These are phyloP conservation scores for Hamamelis virginiana DNA, from an alignment of 164 flowering plant genomes.

Conservation along the genomic window DNA sequence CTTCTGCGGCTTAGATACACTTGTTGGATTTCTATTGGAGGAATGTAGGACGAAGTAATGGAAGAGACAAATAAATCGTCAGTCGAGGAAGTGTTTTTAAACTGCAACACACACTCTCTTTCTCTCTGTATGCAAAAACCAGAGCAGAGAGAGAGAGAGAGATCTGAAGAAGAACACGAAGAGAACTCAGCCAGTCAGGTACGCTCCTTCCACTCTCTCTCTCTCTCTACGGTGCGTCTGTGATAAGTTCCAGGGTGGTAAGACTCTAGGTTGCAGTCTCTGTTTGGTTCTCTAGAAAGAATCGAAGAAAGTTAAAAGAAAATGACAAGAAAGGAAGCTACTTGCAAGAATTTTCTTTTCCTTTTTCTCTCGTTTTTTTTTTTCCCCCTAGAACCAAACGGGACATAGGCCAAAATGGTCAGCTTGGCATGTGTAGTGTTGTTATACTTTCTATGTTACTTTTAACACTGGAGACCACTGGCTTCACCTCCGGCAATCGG, in stretches of 20 bases:
- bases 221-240: too few species aligned
- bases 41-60: not conserved
- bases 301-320: not conserved
- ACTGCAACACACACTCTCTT: not conserved
- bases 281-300: constrained; percentile 4
- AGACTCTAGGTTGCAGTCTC: not conserved
- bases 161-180: not conserved
- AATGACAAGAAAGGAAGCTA: not conserved
- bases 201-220: not conserved
- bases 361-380: not conserved
- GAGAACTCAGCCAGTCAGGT: not conserved
- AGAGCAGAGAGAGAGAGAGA: not conserved
- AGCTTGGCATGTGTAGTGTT: not conserved
- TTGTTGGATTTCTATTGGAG: not conserved
- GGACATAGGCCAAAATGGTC: not conserved
- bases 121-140: not conserved
- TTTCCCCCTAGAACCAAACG: too few species aligned
- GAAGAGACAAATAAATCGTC: not conserved
- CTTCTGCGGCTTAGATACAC: not conserved
- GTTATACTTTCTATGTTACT: not conserved
- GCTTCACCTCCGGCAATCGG: not conserved
- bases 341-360: not conserved
- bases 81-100: not conserved
- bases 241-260: not conserved
- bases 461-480: not conserved